These are phyloP conservation scores for Hibiscus tridactylites DNA, from an alignment of 345 rosid species.

Conservation along the genomic window DNA sequence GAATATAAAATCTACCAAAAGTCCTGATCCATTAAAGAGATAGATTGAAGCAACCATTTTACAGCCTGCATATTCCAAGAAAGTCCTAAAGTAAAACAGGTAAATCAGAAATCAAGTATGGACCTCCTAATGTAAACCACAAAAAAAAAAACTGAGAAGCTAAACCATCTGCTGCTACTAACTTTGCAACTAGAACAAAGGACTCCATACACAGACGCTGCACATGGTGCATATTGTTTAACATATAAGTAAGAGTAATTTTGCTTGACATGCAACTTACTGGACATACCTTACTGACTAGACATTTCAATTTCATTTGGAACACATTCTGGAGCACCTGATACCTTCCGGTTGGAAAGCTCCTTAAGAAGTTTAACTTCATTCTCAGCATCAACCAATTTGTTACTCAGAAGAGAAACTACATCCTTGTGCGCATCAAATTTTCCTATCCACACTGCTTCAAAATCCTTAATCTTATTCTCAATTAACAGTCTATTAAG, in stretches of 20 bases:
- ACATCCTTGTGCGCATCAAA: slow-evolving; percentile 25
- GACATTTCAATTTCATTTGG: slow-evolving; percentile 1
- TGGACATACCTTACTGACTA: neutral
- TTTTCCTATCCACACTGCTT: slow-evolving; percentile 24
- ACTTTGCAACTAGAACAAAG: neutral
- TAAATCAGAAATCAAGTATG: neutral
- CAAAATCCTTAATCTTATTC: slow-evolving; percentile 49
- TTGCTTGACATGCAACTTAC: neutral
- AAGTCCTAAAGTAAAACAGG: neutral
- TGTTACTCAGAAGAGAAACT: slow-evolving; percentile 23
- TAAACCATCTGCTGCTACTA: neutral
- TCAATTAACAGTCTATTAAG: slow-evolving; percentile 23
- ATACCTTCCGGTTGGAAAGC: slow-evolving; percentile 18
- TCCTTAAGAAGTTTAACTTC: slow-evolving; percentile 36
- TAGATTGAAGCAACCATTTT: neutral
- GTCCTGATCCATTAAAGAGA: neutral
- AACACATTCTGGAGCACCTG: slow-evolving; percentile 15
- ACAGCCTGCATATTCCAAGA: neutral
- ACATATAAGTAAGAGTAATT: neutral
- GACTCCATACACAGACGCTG: neutral
- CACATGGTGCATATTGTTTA: slow-evolving; percentile 1
- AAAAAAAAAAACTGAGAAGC: neutral
- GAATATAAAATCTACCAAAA: neutral
- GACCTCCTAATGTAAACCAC: neutral
- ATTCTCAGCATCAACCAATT: slow-evolving; percentile 34